Percentiles rank a stretch among this genome's conserved stretches.
phyloP scores from a whole-genome alignment of 306 rosid genomes.

The Cyamopsis tetragonoloba region DNA sequence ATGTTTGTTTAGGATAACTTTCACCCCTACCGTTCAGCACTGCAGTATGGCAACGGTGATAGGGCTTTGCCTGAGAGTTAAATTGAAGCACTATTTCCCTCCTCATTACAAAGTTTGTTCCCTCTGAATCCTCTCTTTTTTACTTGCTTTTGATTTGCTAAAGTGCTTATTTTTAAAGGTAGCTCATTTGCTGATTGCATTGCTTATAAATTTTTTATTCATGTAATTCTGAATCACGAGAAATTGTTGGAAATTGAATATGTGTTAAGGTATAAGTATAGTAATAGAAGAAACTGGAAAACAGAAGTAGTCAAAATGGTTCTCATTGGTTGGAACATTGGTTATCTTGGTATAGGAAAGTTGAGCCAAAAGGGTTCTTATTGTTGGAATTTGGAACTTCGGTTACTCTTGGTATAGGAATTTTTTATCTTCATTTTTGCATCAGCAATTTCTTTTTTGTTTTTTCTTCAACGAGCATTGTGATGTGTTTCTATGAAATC shows the following conservation, averaged over 20 bases:
- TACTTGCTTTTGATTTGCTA: background rate
- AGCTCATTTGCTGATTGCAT: background rate
- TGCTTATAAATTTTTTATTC: background rate
- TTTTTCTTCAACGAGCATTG: background rate
- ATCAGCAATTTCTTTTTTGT: background rate
- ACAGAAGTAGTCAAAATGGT: background rate
- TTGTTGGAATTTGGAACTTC: no score
- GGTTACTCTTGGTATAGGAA: no score
- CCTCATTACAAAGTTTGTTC: conserved; percentile 82
- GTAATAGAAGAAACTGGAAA: background rate
- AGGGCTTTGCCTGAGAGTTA: conserved; percentile 90
- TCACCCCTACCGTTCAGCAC: conserved; percentile 93
- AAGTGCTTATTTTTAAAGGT: background rate
- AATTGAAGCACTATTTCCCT: conserved; percentile 74
- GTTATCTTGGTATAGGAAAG: background rate
- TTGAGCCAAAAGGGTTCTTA: no score
- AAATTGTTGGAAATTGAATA: background rate
- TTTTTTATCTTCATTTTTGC: background rate
- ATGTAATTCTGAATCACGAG: background rate
- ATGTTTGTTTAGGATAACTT: conserved; percentile 64
- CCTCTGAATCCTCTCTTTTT: background rate
- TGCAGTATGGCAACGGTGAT: conserved; percentile 98
- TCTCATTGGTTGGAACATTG: background rate
- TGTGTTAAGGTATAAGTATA: background rate
- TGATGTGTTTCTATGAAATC: background rate